Percentiles rank a stretch among this genome's conserved stretches.
phyloP scores from a whole-genome alignment of 176 grass and related monocot species.

The Zoysia pacifica region DNA sequence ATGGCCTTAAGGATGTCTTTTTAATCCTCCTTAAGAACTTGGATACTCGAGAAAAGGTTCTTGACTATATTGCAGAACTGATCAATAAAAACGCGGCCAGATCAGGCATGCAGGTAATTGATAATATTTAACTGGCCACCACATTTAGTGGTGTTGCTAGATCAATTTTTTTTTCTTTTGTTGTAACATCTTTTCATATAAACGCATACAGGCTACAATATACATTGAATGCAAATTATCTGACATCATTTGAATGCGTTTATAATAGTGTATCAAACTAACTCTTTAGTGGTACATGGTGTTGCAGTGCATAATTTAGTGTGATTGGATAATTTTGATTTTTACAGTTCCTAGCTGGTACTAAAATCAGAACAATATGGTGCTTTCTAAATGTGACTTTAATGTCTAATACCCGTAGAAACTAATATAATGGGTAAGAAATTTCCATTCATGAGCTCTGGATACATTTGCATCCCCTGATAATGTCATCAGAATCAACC shows the following conservation, averaged over 20 bases:
- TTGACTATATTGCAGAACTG: constrained; percentile 78
- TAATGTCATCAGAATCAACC: constrained; percentile 11
- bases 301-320: background rate
- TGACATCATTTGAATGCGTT: constrained; percentile 8
- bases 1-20: constrained; percentile 79
- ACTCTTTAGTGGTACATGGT: background rate
- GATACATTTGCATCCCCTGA: background rate
- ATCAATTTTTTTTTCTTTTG: background rate
- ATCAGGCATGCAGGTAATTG: constrained; percentile 88
- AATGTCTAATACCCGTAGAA: background rate
- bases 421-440: background rate
- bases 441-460: background rate
- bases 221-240: background rate
- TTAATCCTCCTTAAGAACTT: constrained; percentile 77
- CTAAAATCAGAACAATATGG: background rate
- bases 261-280: background rate
- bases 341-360: background rate
- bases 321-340: background rate
- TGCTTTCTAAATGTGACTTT: background rate
- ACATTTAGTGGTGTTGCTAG: background rate
- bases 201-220: background rate
- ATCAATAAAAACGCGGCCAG: constrained; percentile 82
- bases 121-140: constrained; percentile 19
- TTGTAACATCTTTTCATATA: constrained; percentile 23
- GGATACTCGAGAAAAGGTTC: constrained; percentile 90